Evolutionary conservation across 1,139 yeast species (phyloP).

Genomic region (Nakaseomyces glabratus): DNA sequence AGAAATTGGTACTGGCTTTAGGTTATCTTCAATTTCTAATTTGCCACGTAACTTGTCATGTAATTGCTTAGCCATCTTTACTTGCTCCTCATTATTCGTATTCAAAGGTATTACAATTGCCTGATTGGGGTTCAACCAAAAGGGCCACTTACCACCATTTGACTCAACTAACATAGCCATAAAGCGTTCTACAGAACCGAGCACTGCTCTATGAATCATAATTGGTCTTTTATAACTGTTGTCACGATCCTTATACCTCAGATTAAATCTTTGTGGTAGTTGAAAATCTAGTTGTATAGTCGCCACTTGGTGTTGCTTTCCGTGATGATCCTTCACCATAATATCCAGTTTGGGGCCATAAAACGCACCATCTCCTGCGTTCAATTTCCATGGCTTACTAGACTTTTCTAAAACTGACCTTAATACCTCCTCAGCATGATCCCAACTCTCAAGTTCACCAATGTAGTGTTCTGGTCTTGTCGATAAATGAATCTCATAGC

Average conservation of each 20-base stretch:
- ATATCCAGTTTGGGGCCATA: slow-evolving; percentile 96
- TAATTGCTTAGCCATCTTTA: slow-evolving; percentile 33
- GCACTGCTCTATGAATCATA: slow-evolving; percentile 89
- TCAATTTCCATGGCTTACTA: slow-evolving; percentile 60
- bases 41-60: slow-evolving; percentile 19
- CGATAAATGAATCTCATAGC: slow-evolving; percentile 64
- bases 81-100: slow-evolving; percentile 47
- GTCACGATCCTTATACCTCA: slow-evolving; percentile 51
- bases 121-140: slow-evolving; percentile 95
- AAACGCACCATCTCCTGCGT: slow-evolving; percentile 95
- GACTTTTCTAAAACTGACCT: slow-evolving; percentile 53
- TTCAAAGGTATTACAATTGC: slow-evolving; percentile 78
- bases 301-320: slow-evolving; percentile 87
- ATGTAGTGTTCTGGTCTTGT: slow-evolving; percentile 84
- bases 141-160: slow-evolving; percentile 94
- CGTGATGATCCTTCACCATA: slow-evolving; percentile 70
- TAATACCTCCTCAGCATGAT: slow-evolving; percentile 69
- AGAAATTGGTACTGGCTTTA: slow-evolving; percentile 41
- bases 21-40: slow-evolving; percentile 14
- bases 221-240: slow-evolving; percentile 59
- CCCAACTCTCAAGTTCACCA: slow-evolving; percentile 80
- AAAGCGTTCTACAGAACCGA: slow-evolving; percentile 90
- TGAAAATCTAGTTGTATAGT: slow-evolving; percentile 95
- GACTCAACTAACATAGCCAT: slow-evolving; percentile 87
- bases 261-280: slow-evolving; percentile 74